Conservation (phyloP, 2,329 filamentous ascomycete species). For the Penicillium brevicompactum region DNA sequence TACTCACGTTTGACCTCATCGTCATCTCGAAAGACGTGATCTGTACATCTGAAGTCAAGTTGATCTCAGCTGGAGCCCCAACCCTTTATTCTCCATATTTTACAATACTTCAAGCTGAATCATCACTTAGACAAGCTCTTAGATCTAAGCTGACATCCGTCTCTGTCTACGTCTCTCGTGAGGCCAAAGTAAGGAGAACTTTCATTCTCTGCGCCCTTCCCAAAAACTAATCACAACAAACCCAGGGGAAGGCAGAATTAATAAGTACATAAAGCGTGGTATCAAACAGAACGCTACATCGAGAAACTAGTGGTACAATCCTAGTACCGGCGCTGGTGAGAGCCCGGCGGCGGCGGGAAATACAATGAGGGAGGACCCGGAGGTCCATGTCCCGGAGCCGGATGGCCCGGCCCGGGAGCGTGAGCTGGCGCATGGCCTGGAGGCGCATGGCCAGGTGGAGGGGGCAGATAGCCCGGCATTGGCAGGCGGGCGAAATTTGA, state of each 20-base stretch:
- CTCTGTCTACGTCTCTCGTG: too few relatives aligned
- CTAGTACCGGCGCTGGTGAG: conserved; percentile 19
- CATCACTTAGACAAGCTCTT: too few relatives aligned
- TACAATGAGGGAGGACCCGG: conserved; percentile 8
- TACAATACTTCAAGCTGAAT: too few relatives aligned
- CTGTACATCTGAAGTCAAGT: too few relatives aligned
- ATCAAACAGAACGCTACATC: conserved; percentile 10
- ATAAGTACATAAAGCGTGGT: conserved; percentile 9
- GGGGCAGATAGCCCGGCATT: conserved; percentile 31
- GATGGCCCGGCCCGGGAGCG: conserved; percentile 1
- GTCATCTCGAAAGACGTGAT: too few relatives aligned
- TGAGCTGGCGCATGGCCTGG: not conserved
- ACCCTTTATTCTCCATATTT: too few relatives aligned
- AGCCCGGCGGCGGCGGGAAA: conserved; percentile 15
- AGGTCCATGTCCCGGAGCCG: conserved; percentile 2
- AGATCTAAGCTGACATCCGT: too few relatives aligned
- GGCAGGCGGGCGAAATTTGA: conserved; percentile 40
- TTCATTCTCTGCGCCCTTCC: not conserved
- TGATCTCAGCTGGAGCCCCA: too few relatives aligned
- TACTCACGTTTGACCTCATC: too few relatives aligned
- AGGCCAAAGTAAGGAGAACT: not conserved
- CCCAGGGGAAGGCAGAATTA: not conserved
- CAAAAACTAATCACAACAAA: not conserved
- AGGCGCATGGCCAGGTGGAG: conserved; percentile 12
- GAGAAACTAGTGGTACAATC: conserved; percentile 2